Evolutionary conservation across 1,139 yeast species (phyloP), one percentile per base, ranked within the genome.

Genomic region (Diutina siamensis): DNA sequence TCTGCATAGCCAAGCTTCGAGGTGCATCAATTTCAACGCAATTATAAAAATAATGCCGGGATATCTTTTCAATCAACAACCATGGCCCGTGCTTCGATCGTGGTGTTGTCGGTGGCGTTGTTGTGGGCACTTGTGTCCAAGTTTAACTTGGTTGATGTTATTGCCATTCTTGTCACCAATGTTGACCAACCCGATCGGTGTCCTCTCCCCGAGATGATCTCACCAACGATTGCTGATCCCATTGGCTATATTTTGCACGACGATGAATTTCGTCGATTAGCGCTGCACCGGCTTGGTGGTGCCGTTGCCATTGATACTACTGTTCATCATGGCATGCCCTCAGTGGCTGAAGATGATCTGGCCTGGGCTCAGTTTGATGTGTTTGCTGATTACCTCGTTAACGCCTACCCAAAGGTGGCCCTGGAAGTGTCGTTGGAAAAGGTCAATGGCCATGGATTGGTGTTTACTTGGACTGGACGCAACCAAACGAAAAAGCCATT

Each of bases 271-370:
- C 32, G 32, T n/a, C 21, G 22, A 17, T 27, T 21, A 18, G 42
- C 42, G 13, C 32, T 38, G 5, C 42, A 32, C n/a, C 21, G 22
- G 42, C 20, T 38, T 7, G 21, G 32, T n/a, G 42, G 42, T 4
- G 42, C 42, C 8, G 36, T 32, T 4, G 36, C 19, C 19, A 19
- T 41, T 3, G 45, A 44, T 27, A 44, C 45, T 13, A 19, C 13
- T 3, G 13, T 33, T 25, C 21, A 13, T 20, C 40, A 44, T 28
- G 15, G 21, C 20, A 15, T 15, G 20, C 42, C 42, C 3, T 25
- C 35, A n/a, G n/a, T n/a, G 9, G 17, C n/a, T 7, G 27, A n/a
- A 8, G 94, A 83, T 56, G 67, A 65, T 47, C 71, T 64, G 42
- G 78, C 78, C 50, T 52, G 54, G 53, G 46, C 45, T 18, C 48